Percentiles rank a stretch among this genome's conserved stretches.
Evolutionary conservation across 2,329 filamentous ascomycete genomes (phyloP).

Genomic region (Ophiostoma himal-ulmi): DNA sequence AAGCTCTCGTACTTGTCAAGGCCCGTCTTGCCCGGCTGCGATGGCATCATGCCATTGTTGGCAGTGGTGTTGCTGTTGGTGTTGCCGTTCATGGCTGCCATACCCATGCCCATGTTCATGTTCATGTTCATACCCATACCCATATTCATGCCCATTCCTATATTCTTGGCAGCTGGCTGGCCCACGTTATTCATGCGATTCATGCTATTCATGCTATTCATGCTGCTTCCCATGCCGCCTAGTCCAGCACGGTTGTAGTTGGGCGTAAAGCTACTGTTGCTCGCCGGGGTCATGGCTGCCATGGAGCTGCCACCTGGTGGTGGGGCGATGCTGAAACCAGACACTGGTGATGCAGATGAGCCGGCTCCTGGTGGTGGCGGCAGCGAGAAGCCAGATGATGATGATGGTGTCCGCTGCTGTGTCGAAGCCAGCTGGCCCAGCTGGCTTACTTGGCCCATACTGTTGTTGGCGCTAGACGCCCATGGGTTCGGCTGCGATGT

Average conservation of each 20-base stretch:
- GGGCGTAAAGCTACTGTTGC: slow-evolving; percentile 10
- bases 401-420: slow-evolving; percentile 24
- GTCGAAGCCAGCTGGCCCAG: slow-evolving; percentile 1
- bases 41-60: slow-evolving; percentile 29
- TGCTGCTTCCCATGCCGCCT: slow-evolving; percentile 15
- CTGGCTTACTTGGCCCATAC: slow-evolving; percentile 5
- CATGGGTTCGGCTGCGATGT: slow-evolving; percentile 42
- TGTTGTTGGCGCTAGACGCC: slow-evolving; percentile 30
- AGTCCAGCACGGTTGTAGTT: slow-evolving; percentile 19
- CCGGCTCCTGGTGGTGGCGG: slow-evolving; percentile 46
- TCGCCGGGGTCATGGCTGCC: slow-evolving; percentile 28
- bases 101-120: slow-evolving; percentile 29
- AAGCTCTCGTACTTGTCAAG: slow-evolving; percentile 65
- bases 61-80: slow-evolving; percentile 10
- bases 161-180: slow-evolving; percentile 10
- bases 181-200: slow-evolving; percentile 9
- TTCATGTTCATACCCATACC: slow-evolving; percentile 28
- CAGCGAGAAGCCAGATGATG: slow-evolving; percentile 50
- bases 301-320: slow-evolving; percentile 23
- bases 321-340: slow-evolving; percentile 46
- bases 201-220: slow-evolving; percentile 17
- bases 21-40: slow-evolving; percentile 42
- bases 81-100: slow-evolving; percentile 31
- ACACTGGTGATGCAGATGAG: slow-evolving; percentile 25
- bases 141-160: slow-evolving; percentile 19